Conservation (phyloP, 345 rosid genomes). For the Draba incana region DNA sequence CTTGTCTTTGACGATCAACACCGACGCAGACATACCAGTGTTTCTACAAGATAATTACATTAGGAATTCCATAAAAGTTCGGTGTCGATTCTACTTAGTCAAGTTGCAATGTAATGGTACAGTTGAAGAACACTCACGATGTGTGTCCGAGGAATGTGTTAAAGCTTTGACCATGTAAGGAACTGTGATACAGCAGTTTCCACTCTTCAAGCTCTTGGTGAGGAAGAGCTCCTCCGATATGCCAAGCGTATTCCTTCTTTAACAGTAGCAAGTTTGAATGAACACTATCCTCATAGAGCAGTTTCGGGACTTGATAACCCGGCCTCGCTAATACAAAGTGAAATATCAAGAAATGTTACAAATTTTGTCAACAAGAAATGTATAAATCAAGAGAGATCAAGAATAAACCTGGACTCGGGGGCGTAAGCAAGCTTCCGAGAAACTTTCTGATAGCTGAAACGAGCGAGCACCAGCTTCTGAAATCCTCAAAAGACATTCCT, state of each 20-base stretch:
- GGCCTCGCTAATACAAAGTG: conserved; percentile 49
- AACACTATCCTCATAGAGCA: conserved; percentile 52
- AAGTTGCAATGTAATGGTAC: conserved; percentile 7
- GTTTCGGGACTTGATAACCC: conserved; percentile 71
- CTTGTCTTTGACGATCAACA: conserved; percentile 75
- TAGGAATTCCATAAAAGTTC: conserved; percentile 21
- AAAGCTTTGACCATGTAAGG: conserved; percentile 77
- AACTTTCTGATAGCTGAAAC: conserved; percentile 78
- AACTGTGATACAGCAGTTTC: conserved; percentile 86
- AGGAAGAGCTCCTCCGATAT: conserved; percentile 88
- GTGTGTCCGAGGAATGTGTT: conserved; percentile 79
- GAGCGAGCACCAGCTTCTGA: conserved; percentile 68
- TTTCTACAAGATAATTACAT: conserved; percentile 59
- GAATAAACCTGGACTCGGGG: conserved; percentile 59
- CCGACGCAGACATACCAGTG: conserved; percentile 58
- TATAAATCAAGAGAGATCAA: conserved; percentile 11
- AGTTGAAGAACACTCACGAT: conserved; percentile 54
- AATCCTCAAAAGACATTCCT: conserved; percentile 78
- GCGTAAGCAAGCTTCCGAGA: conserved; percentile 75
- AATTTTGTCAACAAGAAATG: neutral
- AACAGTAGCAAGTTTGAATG: conserved; percentile 53
- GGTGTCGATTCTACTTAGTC: neutral
- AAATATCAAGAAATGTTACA: neutral
- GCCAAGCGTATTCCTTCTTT: conserved; percentile 87
- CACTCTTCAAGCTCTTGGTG: conserved; percentile 76